A percentile compares a stretch with the other conserved stretches of the same genome.
Conservation (phyloP, 805 yeast species). For the Hanseniaspora taiwanica region DNA sequence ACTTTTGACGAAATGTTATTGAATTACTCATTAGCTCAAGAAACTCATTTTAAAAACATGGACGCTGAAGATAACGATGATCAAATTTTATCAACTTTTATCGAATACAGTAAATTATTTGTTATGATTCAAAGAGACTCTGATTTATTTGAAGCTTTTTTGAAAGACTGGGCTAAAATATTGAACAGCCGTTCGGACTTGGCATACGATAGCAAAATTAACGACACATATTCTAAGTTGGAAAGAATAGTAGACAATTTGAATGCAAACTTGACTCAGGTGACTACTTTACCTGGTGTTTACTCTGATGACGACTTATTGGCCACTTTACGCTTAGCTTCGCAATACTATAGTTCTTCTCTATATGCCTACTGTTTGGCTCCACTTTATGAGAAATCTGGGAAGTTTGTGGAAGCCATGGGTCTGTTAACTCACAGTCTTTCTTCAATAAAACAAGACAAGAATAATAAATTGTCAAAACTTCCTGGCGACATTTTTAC, state of each 20-base stretch:
- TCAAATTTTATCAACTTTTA: slow-evolving; percentile 63
- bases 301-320: slow-evolving; percentile 64
- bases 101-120: slow-evolving; percentile 53
- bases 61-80: slow-evolving; percentile 52
- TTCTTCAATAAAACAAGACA: background rate
- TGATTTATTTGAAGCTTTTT: slow-evolving; percentile 29
- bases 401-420: slow-evolving; percentile 18
- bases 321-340: slow-evolving; percentile 17
- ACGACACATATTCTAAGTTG: slow-evolving; percentile 20
- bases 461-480: slow-evolving; percentile 4
- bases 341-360: slow-evolving; percentile 12
- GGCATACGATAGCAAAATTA: too few relatives aligned
- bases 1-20: slow-evolving; percentile 9
- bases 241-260: slow-evolving; percentile 30
- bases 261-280: slow-evolving; percentile 38
- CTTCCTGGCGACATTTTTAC: slow-evolving; percentile 15
- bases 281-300: slow-evolving; percentile 84
- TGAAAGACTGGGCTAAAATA: too few relatives aligned
- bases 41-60: slow-evolving; percentile 31
- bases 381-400: slow-evolving; percentile 16
- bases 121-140: slow-evolving; percentile 64
- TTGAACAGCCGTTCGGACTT: too few relatives aligned
- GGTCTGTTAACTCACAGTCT: slow-evolving; percentile 18
- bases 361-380: slow-evolving; percentile 18
- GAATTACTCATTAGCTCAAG: slow-evolving; percentile 28